A percentile compares a stretch with the other conserved stretches of the same genome.
Evolutionary conservation across 2,329 filamentous ascomycete genomes (phyloP).

Genomic region (Cryphonectria nitschkei): DNA sequence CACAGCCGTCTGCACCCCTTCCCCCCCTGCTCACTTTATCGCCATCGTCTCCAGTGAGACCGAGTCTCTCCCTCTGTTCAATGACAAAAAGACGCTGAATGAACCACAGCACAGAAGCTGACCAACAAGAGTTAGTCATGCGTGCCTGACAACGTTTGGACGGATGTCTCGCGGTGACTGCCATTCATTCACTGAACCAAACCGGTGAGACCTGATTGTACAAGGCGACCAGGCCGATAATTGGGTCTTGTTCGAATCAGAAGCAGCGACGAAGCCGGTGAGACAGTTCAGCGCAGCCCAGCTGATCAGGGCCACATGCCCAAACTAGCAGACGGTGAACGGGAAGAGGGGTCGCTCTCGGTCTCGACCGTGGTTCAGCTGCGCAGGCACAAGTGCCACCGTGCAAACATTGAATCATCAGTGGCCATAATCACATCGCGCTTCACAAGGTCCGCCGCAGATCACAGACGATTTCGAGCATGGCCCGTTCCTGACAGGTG

Average conservation of each 20-base stretch:
- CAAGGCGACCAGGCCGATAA: conserved; percentile 14
- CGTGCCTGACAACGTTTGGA: neutral
- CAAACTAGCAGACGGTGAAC: conserved; percentile 5
- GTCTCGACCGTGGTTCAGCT: neutral
- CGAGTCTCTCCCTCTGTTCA: neutral
- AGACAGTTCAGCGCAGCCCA: conserved; percentile 18
- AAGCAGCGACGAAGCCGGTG: neutral
- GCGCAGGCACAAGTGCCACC: conserved; percentile 2
- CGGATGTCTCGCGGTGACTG: conserved; percentile 4
- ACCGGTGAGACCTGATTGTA: conserved; percentile 26
- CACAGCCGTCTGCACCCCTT: neutral
- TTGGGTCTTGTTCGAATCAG: conserved; percentile 16
- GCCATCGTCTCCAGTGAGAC: neutral
- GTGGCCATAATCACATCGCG: neutral
- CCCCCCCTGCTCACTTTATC: neutral
- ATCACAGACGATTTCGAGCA: neutral
- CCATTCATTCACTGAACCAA: conserved; percentile 10
- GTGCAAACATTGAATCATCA: neutral
- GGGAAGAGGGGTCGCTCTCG: conserved; percentile 7
- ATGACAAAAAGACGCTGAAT: neutral
- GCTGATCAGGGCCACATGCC: conserved; percentile 22
- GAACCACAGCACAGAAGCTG: conserved; percentile 14
- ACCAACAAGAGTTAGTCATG: neutral
- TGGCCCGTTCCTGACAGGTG: conserved; percentile 7
- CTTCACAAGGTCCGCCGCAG: neutral